Base-by-base conservation (phyloP, 768 basidiomycete species). In the Favolaschia claudopus region DNA sequence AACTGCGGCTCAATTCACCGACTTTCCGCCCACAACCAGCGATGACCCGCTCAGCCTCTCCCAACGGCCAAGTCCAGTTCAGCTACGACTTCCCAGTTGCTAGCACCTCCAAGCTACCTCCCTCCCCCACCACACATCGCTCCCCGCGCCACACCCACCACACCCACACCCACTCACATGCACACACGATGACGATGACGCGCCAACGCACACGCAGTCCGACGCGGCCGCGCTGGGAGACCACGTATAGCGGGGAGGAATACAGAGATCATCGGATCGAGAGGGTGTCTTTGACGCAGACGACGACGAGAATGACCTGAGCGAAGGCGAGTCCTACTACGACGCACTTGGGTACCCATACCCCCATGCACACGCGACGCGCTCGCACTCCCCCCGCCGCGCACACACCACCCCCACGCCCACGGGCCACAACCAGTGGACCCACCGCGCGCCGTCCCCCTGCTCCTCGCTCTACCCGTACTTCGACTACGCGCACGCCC, bases 1-100 rank as follows among this genome's bases (percentile, higher is more conserved):
- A n/a, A n/a, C n/a, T n/a, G n/a, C n/a, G n/a, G n/a, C n/a, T n/a
- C n/a, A n/a, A n/a, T n/a, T n/a, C n/a, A n/a, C n/a, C n/a, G n/a
- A n/a, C n/a, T n/a, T n/a, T n/a, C n/a, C n/a, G n/a, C n/a, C n/a
- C n/a, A n/a, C n/a, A n/a, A n/a, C 36, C 51, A 6, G 2, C 38
- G 5, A 62, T 52, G 56, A 54, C 56, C 8, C 62, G 56, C 47
- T 50, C 44, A 14, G 38, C 51, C 8, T 55, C 62, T 5, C 47
- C 61, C 25, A 56, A 37, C 53, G 60, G 60, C 55, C 7, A 38
- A 9, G 34, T 63, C 47, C 51, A 58, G 43, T 50, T 63, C 57
- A 44, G 53, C 57, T 63, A 63, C 62, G 62, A 63, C 57, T 63
- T 63, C 31, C 62, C 62, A 29, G 52, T 55, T 19, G 62, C 59